Conservation (phyloP, 176 grass and related monocot genomes). For the Panicum miliaceum region DNA sequence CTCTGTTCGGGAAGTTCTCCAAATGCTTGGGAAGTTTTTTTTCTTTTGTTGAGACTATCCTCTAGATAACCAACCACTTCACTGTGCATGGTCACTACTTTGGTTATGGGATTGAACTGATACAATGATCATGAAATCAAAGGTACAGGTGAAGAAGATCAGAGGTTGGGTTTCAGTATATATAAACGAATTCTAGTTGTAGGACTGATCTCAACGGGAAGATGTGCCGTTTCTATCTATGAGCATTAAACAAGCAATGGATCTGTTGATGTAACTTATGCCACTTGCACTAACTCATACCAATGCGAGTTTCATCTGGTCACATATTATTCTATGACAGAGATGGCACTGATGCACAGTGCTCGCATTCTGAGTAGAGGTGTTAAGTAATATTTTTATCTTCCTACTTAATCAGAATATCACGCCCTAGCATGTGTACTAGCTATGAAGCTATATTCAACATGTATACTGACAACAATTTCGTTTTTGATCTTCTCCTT, state of each 20-base stretch:
- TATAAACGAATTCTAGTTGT: background rate
- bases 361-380: background rate
- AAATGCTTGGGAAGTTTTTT: background rate
- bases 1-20: background rate
- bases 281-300: background rate
- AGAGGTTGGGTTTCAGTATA: background rate
- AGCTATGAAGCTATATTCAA: background rate
- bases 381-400: background rate
- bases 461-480: background rate
- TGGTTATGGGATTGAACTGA: background rate
- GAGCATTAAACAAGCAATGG: background rate
- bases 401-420: background rate
- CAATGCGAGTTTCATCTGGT: background rate
- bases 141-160: background rate
- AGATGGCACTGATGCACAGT: background rate
- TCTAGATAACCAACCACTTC: background rate
- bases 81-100: background rate
- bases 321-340: background rate
- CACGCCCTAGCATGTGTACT: background rate
- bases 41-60: background rate
- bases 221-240: background rate
- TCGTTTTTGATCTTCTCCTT: background rate
- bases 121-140: background rate
- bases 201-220: background rate
- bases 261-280: background rate